phyloP scores from a whole-genome alignment of 1,139 yeast species.

The Candida freyschussii region DNA sequence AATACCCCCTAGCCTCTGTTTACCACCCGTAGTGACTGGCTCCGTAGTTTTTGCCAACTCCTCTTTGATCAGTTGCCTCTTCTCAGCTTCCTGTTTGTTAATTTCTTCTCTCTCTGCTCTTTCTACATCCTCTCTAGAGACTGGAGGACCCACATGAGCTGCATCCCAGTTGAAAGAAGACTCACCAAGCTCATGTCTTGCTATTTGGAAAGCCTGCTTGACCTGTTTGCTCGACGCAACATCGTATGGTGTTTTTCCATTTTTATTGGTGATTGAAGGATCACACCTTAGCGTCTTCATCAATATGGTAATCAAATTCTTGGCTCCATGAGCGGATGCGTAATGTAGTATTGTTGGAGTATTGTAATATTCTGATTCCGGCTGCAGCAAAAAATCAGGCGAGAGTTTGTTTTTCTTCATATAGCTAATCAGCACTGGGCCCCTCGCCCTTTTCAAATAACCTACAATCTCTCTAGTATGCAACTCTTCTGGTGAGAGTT shows the following conservation, averaged over 20 bases:
- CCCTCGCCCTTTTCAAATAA: conserved; percentile 67
- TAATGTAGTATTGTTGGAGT: conserved; percentile 79
- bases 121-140: conserved; percentile 60
- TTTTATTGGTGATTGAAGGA: conserved; percentile 51
- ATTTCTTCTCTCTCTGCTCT: conserved; percentile 40
- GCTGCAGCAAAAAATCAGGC: conserved; percentile 49
- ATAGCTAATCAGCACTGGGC: conserved; percentile 66
- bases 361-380: conserved; percentile 43
- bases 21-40: conserved; percentile 23
- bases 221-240: conserved; percentile 41
- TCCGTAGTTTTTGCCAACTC: conserved; percentile 30
- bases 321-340: conserved; percentile 65
- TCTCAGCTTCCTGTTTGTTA: conserved; percentile 25
- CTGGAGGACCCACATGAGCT: conserved; percentile 64
- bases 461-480: conserved; percentile 55
- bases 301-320: conserved; percentile 63
- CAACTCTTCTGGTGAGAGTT: conserved; percentile 35
- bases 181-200: conserved; percentile 68
- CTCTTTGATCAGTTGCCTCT: conserved; percentile 29
- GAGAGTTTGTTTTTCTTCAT: conserved; percentile 53
- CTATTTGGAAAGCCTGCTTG: conserved; percentile 59
- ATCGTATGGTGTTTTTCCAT: conserved; percentile 65
- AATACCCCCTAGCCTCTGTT: conserved; percentile 27
- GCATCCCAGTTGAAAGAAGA: conserved; percentile 59
- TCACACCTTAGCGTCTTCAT: conserved; percentile 65